Percentiles rank a stretch among this genome's conserved stretches.
Conservation (phyloP, 139 green algal species). For the Penium margaritaceum region DNA sequence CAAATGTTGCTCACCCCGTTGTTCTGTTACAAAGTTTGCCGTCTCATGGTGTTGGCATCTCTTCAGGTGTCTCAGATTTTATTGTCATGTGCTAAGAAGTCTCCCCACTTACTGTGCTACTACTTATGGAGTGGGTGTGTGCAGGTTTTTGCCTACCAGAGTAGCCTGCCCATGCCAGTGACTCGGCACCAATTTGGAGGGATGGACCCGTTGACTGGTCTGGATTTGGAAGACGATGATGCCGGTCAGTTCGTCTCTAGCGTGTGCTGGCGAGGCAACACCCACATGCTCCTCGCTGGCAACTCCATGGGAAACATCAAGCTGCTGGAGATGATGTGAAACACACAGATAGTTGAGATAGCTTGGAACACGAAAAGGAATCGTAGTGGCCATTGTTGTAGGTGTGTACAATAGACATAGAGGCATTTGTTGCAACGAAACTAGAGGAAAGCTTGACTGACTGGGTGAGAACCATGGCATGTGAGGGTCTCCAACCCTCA, state of each 20-base stretch:
- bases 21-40: background rate
- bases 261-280: conserved; percentile 54
- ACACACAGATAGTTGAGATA: too few species aligned
- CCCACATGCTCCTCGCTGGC: conserved; percentile 52
- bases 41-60: background rate
- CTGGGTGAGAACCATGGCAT: too few species aligned
- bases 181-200: conserved; percentile 2
- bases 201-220: conserved; percentile 16
- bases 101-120: background rate
- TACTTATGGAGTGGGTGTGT: too few species aligned
- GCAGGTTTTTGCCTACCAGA: conserved; percentile 33
- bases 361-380: too few species aligned
- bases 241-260: conserved; percentile 56
- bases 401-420: too few species aligned
- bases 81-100: background rate
- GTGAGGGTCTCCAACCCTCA: too few species aligned
- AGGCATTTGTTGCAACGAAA: too few species aligned
- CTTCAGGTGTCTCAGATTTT: background rate
- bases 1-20: too few species aligned
- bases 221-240: conserved; percentile 25
- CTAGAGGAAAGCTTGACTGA: too few species aligned
- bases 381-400: too few species aligned
- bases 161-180: conserved; percentile 23
- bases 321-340: conserved; percentile 32
- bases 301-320: conserved; percentile 57